Base-by-base conservation (phyloP, 2,329 filamentous ascomycete species). In the Magnaporthiopsis poae region DNA sequence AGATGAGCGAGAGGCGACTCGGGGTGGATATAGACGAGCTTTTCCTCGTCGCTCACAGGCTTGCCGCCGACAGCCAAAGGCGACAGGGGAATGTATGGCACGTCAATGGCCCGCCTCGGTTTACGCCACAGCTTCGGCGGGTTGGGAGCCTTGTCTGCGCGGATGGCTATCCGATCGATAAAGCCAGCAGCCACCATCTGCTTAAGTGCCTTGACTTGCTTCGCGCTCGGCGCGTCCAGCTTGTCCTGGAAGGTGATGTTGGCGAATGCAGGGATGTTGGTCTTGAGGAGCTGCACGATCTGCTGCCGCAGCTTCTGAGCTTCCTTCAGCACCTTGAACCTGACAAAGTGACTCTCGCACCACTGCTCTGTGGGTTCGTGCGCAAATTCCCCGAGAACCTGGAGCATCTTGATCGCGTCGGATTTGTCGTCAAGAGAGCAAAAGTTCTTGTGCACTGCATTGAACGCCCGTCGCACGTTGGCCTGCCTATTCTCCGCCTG, bases 141-240 rank as follows among this genome's bases (percentile, higher is more conserved):
- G 15, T 83, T 84, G 0, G 92, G 91, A 0, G 91, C 84, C n/a
- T 92, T 81, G 76, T 99, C 94, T 4, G 91, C 91, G 68, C 95
- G 90, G 71, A 98, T 92, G 62, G 95, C 95, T 60, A 99, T 85
- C 71, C 97, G 90, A 77, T 99, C 95, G 73, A 98, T 87, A 79
- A 97, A 98, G 0, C 94, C 95, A 0, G 92, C 90, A 0, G 94
- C 91, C 29, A 91, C 88, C 79, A 98, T 96, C 74, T 97, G 91
- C 76, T 96, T 96, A 35, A 99, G 81, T 0, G 91, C 87, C 62
- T 88, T 88, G 35, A 96, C 80, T 73, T 92, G 89, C 70, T 88
- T 89, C 8, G 87, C 79, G 0, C 85, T 84, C 0, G 87, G 87
- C 0, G 82, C 80, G 63, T 83, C 80, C 2, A 89, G 80, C 71